Base-by-base conservation (phyloP, 1,284 basidiomycete genomes). In the Singerocomus rubriflavus region DNA sequence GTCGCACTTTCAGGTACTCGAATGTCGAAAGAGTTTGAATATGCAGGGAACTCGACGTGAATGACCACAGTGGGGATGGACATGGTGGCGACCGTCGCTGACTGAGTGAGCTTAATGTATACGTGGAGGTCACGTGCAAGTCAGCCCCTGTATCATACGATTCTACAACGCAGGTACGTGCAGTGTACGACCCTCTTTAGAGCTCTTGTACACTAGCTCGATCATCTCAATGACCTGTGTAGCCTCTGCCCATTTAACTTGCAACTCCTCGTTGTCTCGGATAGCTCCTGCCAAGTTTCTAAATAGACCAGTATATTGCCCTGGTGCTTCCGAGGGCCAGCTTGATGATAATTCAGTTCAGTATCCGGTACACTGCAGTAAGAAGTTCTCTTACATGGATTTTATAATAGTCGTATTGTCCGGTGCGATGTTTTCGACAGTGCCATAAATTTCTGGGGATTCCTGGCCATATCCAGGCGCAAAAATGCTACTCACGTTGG, bases 161-260 rank as follows among this genome's bases (percentile, higher is more conserved):
- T 12, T 13, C 29, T 51, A 55, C 36, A 60, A n/a, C 6, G 11
- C 50, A 40, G 58, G 53, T 36, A 79, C 63, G 10, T 65, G 62
- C n/a, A 81, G 42, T 1, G 77, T 80, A 44, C 71, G 70, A 30
- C 81, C 83, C 62, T 85, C 81, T 56, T 69, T 75, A 17, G 83
- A 78, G 56, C 84, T 87, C 66, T 76, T 68, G 61, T 81, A 75
- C 8, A 84, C 85, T 9, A 87, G 71, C 68, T 91, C 85, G 58
- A 91, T 81, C 63, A 91, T 76, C 69, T 88, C 80, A 59, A 91
- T 82, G 6, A 86, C 83, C 14, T 76, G 69, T 16, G 79, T 79
- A 2, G 86, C 81, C 62, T 89, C 81, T 57, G 79, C 77, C 77
- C 87, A 90, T 64, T 82, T 86, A 45, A 91, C 80, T 12, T 74